phyloP scores from a whole-genome alignment of 345 rosid genomes.

The Eucalyptus tenuipes region DNA sequence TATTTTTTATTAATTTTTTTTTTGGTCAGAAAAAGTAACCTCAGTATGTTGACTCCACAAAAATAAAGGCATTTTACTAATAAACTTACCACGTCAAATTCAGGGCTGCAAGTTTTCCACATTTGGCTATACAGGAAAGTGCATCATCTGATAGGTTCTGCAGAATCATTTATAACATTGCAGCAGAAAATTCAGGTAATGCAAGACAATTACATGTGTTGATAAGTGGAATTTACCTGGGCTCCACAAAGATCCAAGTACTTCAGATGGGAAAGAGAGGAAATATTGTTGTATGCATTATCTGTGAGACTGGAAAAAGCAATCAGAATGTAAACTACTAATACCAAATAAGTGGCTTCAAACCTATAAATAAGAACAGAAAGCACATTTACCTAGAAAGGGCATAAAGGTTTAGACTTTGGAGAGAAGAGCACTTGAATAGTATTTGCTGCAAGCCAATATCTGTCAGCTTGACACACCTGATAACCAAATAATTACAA shows the following conservation, averaged over 20 bases:
- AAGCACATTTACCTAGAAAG: constrained; percentile 49
- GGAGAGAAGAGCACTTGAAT: constrained; percentile 49
- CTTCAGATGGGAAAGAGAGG: constrained; percentile 36
- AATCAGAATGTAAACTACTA: background rate
- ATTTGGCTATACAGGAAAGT: constrained; percentile 56
- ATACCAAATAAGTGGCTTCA: background rate
- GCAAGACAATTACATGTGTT: background rate
- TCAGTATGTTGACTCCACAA: background rate
- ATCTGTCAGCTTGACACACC: constrained; percentile 84
- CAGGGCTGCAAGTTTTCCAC: constrained; percentile 54
- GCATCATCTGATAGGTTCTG: constrained; percentile 90
- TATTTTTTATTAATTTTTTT: no score
- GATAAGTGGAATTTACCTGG: constrained; percentile 34
- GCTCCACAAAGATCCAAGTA: constrained; percentile 93
- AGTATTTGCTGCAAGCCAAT: constrained; percentile 58
- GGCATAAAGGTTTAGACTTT: constrained; percentile 77
- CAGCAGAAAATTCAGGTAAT: background rate
- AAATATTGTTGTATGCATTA: constrained; percentile 59
- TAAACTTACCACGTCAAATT: constrained; percentile 80
- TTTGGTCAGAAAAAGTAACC: background rate
- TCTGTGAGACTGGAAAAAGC: constrained; percentile 55
- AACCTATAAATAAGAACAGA: background rate
- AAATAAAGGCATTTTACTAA: background rate
- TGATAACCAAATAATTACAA: constrained; percentile 1
- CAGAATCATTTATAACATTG: background rate